phyloP scores from a whole-genome alignment of 2,329 filamentous ascomycete genomes.

The Aureobasidium sp. region DNA sequence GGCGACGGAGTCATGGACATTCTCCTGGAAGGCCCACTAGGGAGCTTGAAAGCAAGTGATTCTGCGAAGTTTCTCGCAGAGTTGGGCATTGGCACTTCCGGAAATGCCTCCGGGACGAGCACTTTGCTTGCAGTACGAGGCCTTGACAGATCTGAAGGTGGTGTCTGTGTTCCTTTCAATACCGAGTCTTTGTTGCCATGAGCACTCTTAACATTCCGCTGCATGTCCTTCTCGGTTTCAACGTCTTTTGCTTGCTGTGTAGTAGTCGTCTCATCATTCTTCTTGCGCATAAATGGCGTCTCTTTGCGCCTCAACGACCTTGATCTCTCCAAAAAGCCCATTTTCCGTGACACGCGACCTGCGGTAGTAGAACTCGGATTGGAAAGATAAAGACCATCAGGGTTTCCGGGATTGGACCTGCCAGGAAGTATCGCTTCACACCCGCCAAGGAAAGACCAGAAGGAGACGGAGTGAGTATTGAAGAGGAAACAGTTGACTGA shows the following conservation, averaged over 20 bases:
- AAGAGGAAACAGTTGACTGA: not conserved
- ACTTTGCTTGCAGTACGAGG: not conserved
- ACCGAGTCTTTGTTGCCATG: not conserved
- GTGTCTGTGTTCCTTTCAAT: not conserved
- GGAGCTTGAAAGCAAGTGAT: not conserved
- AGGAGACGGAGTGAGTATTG: not conserved
- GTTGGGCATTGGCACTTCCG: not conserved
- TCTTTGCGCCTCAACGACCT: conserved; percentile 14
- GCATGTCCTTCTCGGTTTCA: not conserved
- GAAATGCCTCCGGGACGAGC: not conserved
- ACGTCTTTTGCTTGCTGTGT: not conserved
- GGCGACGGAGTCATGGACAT: conserved; percentile 1
- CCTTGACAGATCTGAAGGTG: not conserved
- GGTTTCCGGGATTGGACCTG: not conserved
- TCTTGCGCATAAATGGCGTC: conserved; percentile 10
- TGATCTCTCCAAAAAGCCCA: conserved; percentile 16
- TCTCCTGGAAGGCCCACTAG: not conserved
- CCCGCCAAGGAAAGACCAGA: not conserved
- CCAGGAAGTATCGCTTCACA: not conserved
- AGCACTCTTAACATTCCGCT: not conserved
- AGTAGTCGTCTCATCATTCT: conserved; percentile 7
- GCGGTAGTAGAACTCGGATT: not conserved
- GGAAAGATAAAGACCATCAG: not conserved
- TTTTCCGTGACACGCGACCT: not conserved
- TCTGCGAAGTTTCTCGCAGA: not conserved